A percentile compares a stretch with the other conserved stretches of the same genome.
Conservation (phyloP, 2,329 filamentous ascomycete species). For the Penicillium sclerotigenum region DNA sequence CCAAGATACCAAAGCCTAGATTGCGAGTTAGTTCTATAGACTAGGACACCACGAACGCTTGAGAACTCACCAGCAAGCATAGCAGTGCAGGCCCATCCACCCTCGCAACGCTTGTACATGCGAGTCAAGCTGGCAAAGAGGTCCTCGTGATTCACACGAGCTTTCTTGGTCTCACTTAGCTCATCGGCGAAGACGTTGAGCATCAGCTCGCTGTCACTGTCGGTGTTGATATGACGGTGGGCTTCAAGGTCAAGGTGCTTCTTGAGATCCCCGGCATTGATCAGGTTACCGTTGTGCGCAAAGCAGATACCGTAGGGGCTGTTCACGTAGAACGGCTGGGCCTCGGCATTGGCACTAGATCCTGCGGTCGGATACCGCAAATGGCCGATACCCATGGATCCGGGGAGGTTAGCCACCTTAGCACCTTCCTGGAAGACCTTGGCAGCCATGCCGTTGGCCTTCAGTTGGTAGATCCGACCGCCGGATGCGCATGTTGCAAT, state of each 20-base stretch:
- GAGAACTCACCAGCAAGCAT: conserved; percentile 65
- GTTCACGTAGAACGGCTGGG: conserved; percentile 92
- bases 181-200: conserved; percentile 85
- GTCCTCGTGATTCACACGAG: conserved; percentile 73
- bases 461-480: conserved; percentile 82
- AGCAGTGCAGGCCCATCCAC: conserved; percentile 75
- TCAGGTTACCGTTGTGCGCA: conserved; percentile 83
- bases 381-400: conserved; percentile 83
- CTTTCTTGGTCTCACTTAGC: conserved; percentile 75
- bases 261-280: conserved; percentile 70
- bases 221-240: conserved; percentile 84
- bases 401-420: conserved; percentile 69
- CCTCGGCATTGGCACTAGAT: conserved; percentile 77
- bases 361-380: conserved; percentile 87
- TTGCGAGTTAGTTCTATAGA: conserved; percentile 16
- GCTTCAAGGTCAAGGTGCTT: conserved; percentile 72
- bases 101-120: conserved; percentile 70
- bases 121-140: conserved; percentile 68
- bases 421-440: conserved; percentile 81
- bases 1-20: conserved; percentile 70
- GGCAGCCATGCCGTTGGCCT: conserved; percentile 83
- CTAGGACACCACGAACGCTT: background rate
- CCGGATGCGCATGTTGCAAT: conserved; percentile 72
- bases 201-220: conserved; percentile 83
- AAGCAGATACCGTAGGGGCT: conserved; percentile 78